These are phyloP conservation scores for Ballota nigra DNA, from an alignment of 257 asterid species.

Conservation along the genomic window DNA sequence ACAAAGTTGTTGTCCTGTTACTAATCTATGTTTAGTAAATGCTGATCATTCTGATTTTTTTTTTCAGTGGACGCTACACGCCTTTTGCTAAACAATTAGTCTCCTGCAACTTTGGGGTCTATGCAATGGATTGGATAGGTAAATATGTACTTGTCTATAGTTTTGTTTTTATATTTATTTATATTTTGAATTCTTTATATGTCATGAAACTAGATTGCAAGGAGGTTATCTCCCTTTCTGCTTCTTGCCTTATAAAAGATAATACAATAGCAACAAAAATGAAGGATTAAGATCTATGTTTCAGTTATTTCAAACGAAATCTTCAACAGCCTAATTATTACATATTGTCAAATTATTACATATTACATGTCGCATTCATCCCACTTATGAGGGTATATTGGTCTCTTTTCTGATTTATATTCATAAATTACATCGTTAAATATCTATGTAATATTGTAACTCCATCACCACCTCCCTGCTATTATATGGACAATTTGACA, in stretches of 20 bases:
- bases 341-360: not conserved
- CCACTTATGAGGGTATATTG: not conserved
- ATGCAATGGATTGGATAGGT: slow-evolving; percentile 99
- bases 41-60: slow-evolving; percentile 15
- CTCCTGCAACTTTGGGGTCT: slow-evolving; percentile 78
- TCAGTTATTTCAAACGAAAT: not conserved
- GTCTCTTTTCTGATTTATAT: slow-evolving; percentile 7
- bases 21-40: slow-evolving; percentile 15
- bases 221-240: not conserved
- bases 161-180: not conserved
- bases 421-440: not conserved
- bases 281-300: not conserved
- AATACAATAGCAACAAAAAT: not conserved
- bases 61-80: slow-evolving; percentile 86
- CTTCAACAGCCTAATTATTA: not conserved
- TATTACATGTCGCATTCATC: not conserved
- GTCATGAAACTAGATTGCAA: not conserved
- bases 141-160: slow-evolving; percentile 22
- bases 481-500: not conserved
- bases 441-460: not conserved
- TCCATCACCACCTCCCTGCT: not conserved
- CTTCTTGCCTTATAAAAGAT: not conserved
- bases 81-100: slow-evolving; percentile 79
- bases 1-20: not conserved
- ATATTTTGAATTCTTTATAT: not conserved